Base-by-base conservation (phyloP, 805 yeast genomes). In the Babjeviella inositovora region DNA sequence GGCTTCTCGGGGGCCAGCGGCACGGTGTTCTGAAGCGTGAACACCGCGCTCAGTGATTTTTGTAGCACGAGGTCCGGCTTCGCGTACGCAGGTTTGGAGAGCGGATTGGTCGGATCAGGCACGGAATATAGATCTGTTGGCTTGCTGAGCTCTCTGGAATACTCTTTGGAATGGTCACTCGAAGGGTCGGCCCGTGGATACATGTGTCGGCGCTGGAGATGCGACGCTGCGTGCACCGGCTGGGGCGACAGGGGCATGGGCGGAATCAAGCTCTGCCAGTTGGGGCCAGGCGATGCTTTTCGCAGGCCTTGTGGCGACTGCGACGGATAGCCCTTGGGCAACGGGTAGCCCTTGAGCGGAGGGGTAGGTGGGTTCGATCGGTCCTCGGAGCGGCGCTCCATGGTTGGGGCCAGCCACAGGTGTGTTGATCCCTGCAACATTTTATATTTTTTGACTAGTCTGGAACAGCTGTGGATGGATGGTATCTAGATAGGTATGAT, bases 191-290 rank as follows among this genome's bases (percentile, higher is more conserved):
- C 25, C 11, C 19, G 29, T 8, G 15, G 25, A 8, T 13, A 19
- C 13, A 8, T 28, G 20, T 20, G 24, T 17, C 19, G 28, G 7
- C 8, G 17, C 12, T 21, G 29, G 6, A 13, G n/a, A 2, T 15
- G 32, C 12, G 21, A 16, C 9, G 14, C 14, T 8, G n/a, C 12
- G 4, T 10, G 26, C 12, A 14, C 19, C 5, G 9, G 11, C 11
- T 12, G 15, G 20, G 23, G 24, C 17, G 27, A n/a, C 14, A 16
- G 8, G 2, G 42, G 42, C 30, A 34, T 31, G 5, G 47, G 49
- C 6, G 49, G 47, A 11, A 41, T 43, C 19, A 38, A 29, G 21
- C 30, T 36, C 19, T 37, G 23, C 22, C 39, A 43, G 19, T 40
- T 32, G 3, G 38, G 16, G 8, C 27, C 30, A 4, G 32, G 25